Base-by-base conservation (phyloP, 768 basidiomycete species). In the Lactarius hengduanensis region DNA sequence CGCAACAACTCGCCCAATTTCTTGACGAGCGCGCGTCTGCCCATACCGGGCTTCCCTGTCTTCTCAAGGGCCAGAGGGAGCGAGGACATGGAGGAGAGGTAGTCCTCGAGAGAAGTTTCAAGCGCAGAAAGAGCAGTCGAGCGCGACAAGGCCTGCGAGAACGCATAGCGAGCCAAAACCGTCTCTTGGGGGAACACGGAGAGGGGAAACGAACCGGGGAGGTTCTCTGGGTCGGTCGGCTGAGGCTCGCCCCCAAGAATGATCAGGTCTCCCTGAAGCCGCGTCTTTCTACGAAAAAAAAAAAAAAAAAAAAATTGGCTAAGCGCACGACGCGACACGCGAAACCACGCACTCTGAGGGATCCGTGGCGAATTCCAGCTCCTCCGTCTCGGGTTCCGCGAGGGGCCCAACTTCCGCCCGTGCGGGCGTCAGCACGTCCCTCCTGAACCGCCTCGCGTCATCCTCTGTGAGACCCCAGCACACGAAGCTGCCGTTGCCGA, bases 1-100 rank as follows among this genome's bases (percentile, higher is more conserved):
- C 88, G 89, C 84, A 98, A 89, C 62, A 98, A 81, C 73, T 91
- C 87, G 11, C 96, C 96, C 2, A 98, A 82, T 76, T 96, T 95
- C 79, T 91, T 91, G 71, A 98, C 94, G 61, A 98, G 86, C 4
- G 87, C 91, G 60, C 82, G 86, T 56, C 95, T 81, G 4, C 85
- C 82, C 77, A 97, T 82, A 13, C 91, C 92, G 30, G 94, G 94
- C 69, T 89, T 91, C 0, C 95, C 95, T 0, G 88, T 93, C 74
- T 83, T 80, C 57, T 87, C 86, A 2, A 96, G 79, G 1, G 89
- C 81, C 59, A 88, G 85, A 0, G 95, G 95, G 0, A 97, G 80
- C 9, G 83, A 79, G 0, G 93, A 88, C 78, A 95, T 92, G 5
- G 91, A 90, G 0, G 87, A 86, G 13, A 97, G 82, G 75, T 96